Conservation (phyloP, 2,329 filamentous ascomycete species). For the Diaporthe sp. region DNA sequence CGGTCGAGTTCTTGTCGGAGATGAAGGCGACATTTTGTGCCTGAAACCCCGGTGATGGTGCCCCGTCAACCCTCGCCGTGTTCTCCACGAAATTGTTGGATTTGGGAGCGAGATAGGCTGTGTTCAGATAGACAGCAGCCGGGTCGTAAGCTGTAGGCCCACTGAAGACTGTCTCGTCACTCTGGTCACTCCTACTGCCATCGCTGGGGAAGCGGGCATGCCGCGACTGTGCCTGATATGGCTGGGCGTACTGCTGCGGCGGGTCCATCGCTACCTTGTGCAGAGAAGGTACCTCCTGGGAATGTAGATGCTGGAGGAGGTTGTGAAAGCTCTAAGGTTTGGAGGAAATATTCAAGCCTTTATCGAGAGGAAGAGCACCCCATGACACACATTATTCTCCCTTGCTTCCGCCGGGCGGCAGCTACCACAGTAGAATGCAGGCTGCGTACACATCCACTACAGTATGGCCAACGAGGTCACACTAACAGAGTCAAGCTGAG, state of each 20-base stretch:
- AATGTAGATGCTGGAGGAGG: neutral
- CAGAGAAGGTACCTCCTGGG: neutral
- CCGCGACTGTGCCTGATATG: neutral
- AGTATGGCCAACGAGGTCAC: neutral
- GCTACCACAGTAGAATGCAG: neutral
- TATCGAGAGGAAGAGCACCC: neutral
- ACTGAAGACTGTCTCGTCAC: slow-evolving; percentile 5
- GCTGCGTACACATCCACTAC: neutral
- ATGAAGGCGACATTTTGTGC: neutral
- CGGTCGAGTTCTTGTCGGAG: neutral
- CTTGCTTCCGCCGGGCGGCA: neutral
- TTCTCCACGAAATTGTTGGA: neutral
- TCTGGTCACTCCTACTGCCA: neutral
- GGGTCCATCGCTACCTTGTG: neutral
- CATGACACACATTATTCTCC: neutral
- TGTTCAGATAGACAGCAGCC: neutral
- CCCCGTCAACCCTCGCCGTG: neutral
- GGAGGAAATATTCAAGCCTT: neutral
- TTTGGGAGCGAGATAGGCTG: neutral
- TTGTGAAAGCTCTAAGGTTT: neutral
- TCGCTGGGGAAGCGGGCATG: slow-evolving; percentile 13
- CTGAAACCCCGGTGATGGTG: neutral
- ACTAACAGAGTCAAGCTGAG: neutral
- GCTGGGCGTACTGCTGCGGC: neutral
- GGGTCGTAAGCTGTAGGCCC: neutral